phyloP scores from a whole-genome alignment of 768 basidiomycete genomes.

The Tulasnella sp. region DNA sequence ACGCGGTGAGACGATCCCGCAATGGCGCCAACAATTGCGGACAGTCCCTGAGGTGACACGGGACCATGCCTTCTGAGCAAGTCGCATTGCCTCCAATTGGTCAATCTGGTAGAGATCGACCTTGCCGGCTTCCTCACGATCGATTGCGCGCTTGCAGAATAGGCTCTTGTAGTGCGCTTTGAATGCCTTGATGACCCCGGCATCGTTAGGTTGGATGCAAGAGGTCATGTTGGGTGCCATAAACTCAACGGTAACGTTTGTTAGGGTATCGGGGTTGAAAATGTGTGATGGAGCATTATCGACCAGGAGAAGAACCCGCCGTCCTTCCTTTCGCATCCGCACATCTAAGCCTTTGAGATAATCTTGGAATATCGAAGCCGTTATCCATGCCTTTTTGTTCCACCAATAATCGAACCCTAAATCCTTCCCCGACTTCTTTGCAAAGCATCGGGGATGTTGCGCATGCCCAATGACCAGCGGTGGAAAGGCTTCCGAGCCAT shows the following conservation, averaged over 20 bases:
- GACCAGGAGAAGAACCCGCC: not conserved
- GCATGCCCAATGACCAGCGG: not conserved
- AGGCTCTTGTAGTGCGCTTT: slow-evolving; percentile 44
- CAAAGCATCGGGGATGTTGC: not conserved
- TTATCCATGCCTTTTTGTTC: slow-evolving; percentile 34
- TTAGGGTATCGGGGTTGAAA: not conserved
- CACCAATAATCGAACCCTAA: slow-evolving; percentile 25
- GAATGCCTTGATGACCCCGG: slow-evolving; percentile 37
- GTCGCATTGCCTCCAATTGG: slow-evolving; percentile 48
- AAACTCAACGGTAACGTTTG: not conserved
- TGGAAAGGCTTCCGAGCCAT: not conserved
- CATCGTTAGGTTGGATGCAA: slow-evolving; percentile 37
- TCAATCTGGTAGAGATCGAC: slow-evolving; percentile 48
- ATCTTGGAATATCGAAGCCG: not conserved
- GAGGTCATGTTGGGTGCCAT: not conserved
- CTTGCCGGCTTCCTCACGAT: slow-evolving; percentile 36
- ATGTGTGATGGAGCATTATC: not conserved
- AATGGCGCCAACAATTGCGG: slow-evolving; percentile 48
- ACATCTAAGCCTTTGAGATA: slow-evolving; percentile 9
- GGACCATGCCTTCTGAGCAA: slow-evolving; percentile 46
- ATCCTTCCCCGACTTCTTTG: slow-evolving; percentile 15
- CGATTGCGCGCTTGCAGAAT: slow-evolving; percentile 43
- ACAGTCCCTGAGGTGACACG: slow-evolving; percentile 46
- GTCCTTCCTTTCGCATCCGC: not conserved
- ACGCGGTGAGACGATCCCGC: not conserved